Base-by-base conservation (phyloP, 441 rosid genomes). In the Hura crepitans region DNA sequence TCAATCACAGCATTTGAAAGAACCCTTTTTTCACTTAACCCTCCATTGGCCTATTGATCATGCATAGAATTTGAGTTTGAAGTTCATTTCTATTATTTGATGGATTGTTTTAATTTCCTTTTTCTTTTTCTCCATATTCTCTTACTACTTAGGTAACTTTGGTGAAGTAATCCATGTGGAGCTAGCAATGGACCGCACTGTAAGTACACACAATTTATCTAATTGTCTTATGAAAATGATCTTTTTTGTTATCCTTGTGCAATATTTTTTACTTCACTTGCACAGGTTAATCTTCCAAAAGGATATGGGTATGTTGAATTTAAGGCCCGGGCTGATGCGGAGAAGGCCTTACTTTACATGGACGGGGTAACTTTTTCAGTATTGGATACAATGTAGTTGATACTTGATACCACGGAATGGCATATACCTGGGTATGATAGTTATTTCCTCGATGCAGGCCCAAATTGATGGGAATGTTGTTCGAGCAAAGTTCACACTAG, bases 401-500 rank as follows among this genome's bases (percentile, higher is more conserved):
- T 49, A 25, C 56, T 14, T 30, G n/a, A 23, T 31, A 62, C 11
- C n/a, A n/a, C n/a, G n/a, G n/a, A n/a, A n/a, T n/a, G 9, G 13
- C 49, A 13, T 51, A 57, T 54, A 39, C 72, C 45, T 54, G 54
- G n/a, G 37, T 70, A 3, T 77, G 31, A 74, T 74, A n/a, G 71
- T 57, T 73, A 30, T 35, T 33, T 53, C 63, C 28, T 49, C 68
- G 45, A 62, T 74, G 82, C 84, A 92, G 99, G 99, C 84, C 46
- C 99, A 95, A 73, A 92, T 95, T 79, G 99, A 95, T 84, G 99
- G 99, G 67, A 95, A 87, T 80, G 80, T 87, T 73, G 93, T 95
- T 69, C 87, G 85, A 70, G 93, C 92, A 51, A 86, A 74, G 66
- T 95, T 92, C 74, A 95, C 98, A 8, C 79, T 90, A 65, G 85